Conservation (phyloP, 75 land plant genomes). For the Selaginella moellendorffii region DNA sequence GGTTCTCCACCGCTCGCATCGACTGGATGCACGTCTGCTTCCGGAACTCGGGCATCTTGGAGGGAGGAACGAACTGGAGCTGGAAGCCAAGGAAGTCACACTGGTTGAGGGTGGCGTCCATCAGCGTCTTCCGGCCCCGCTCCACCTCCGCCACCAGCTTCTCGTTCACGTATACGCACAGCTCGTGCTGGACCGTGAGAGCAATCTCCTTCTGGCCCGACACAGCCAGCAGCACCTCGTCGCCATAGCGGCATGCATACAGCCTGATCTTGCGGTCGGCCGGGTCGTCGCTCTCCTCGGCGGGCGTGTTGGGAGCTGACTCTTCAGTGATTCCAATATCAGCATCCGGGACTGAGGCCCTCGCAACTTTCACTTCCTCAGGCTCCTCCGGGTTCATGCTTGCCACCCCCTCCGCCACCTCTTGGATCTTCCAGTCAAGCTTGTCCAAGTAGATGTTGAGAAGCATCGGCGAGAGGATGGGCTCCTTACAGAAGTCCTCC, state of each 20-base stretch:
- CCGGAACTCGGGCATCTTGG: neutral
- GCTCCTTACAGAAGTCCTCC: constrained; percentile 2
- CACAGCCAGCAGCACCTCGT: constrained; percentile 1
- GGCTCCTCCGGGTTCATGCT: neutral
- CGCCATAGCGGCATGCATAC: constrained; percentile 2
- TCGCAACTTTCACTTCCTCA: neutral
- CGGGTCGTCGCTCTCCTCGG: neutral
- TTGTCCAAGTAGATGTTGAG: constrained; percentile 3
- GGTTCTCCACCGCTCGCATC: neutral
- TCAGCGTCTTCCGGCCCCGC: neutral
- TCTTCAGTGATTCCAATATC: neutral
- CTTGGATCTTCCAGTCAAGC: constrained; percentile 1
- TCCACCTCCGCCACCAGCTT: constrained; percentile 6
- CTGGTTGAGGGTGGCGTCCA: neutral
- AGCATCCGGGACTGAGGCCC: neutral
- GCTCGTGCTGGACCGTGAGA: neutral
- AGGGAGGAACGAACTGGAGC: constrained; percentile 11
- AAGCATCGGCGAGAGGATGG: constrained; percentile 1
- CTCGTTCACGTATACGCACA: neutral
- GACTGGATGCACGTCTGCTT: neutral
- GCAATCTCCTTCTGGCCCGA: neutral
- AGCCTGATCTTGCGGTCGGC: neutral
- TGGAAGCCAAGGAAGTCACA: constrained; percentile 1
- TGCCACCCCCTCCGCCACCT: neutral
- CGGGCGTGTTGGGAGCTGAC: neutral